Percentiles rank a stretch among this genome's conserved stretches.
Conservation (phyloP, 805 yeast genomes). For the Saccharomycopsis capsularis region DNA sequence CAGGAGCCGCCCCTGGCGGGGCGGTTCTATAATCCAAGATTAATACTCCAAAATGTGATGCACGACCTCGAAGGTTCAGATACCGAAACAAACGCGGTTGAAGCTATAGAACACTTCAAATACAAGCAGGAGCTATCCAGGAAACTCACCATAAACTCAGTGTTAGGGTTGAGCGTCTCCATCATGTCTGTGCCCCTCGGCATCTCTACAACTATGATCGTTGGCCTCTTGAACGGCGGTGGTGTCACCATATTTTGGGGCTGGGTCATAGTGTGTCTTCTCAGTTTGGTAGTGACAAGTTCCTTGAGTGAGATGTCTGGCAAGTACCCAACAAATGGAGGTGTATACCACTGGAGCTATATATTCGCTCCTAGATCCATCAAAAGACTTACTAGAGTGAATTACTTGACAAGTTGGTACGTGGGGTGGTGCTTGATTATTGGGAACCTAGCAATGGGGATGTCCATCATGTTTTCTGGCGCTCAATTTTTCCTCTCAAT, state of each 20-base stretch:
- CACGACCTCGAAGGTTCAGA: slow-evolving; percentile 24
- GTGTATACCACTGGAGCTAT: slow-evolving; percentile 72
- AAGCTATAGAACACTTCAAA: slow-evolving; percentile 62
- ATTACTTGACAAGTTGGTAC: slow-evolving; percentile 62
- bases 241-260: slow-evolving; percentile 72
- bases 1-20: too few relatives aligned
- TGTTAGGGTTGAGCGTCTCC: slow-evolving; percentile 73
- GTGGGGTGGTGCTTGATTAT: slow-evolving; percentile 70
- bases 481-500: slow-evolving; percentile 65
- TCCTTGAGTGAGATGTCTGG: slow-evolving; percentile 74
- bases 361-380: slow-evolving; percentile 49
- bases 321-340: slow-evolving; percentile 71
- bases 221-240: slow-evolving; percentile 70
- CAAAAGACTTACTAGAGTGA: slow-evolving; percentile 28
- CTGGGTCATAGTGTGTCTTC: slow-evolving; percentile 58
- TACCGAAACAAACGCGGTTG: slow-evolving; percentile 39
- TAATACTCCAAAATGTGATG: neutral
- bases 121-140: slow-evolving; percentile 67
- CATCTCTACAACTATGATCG: slow-evolving; percentile 63
- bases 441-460: slow-evolving; percentile 74
- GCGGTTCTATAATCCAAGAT: too few relatives aligned
- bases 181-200: slow-evolving; percentile 81
- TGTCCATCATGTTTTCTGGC: slow-evolving; percentile 68
- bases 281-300: slow-evolving; percentile 57
- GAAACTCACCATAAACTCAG: slow-evolving; percentile 59